Conservation (phyloP, 495 filamentous ascomycete species). For the Astrothelium macrocarpum region DNA sequence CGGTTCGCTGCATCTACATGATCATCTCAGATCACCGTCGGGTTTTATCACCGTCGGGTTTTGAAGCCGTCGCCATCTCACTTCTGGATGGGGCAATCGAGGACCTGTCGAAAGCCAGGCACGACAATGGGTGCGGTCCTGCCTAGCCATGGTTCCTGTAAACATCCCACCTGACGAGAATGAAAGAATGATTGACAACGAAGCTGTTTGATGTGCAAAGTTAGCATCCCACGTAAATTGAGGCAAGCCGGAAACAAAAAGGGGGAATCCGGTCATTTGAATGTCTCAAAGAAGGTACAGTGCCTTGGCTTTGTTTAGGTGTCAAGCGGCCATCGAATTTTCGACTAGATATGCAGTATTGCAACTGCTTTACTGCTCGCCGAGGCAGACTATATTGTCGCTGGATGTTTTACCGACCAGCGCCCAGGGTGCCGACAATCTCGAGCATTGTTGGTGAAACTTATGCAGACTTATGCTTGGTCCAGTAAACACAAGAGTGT, state of each 20-base stretch:
- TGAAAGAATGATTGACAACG: not conserved
- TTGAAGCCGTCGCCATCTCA: not conserved
- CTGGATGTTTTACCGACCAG: not conserved
- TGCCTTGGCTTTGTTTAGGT: not conserved
- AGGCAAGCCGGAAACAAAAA: not conserved
- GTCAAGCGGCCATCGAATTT: not conserved
- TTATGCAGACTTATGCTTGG: not conserved
- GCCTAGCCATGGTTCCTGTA: not conserved
- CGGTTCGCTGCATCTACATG: not conserved
- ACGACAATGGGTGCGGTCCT: not conserved
- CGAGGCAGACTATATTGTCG: not conserved
- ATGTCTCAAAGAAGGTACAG: constrained; percentile 2
- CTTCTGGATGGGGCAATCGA: not conserved
- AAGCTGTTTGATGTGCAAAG: not conserved
- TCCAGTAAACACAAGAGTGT: not conserved
- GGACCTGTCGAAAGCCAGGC: not conserved
- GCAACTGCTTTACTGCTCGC: not conserved
- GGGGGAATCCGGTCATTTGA: not conserved
- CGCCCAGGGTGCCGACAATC: not conserved
- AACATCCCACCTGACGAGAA: not conserved
- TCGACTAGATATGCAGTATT: not conserved
- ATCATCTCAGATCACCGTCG: not conserved
- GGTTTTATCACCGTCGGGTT: not conserved
- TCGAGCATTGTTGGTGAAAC: not conserved
- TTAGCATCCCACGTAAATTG: not conserved